Percentiles rank a stretch among this genome's conserved stretches.
phyloP scores from a whole-genome alignment of 441 rosid genomes.

The Sinapis alba region DNA sequence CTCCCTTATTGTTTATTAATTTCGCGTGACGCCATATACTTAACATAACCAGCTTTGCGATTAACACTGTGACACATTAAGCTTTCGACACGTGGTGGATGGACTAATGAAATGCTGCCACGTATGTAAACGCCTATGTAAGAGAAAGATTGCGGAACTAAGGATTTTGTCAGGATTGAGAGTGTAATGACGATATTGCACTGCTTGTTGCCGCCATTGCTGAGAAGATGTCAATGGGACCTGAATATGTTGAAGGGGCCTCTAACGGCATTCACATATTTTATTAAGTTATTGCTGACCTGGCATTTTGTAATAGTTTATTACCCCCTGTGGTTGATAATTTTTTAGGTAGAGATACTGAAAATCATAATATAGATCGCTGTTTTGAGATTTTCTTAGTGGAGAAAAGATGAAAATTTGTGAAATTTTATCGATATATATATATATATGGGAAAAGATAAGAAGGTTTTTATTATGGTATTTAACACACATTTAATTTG shows the following conservation, averaged over 20 bases:
- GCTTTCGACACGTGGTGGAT: background rate
- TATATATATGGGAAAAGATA: no score
- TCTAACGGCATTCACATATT: slow-evolving; percentile 13
- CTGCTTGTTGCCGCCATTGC: slow-evolving; percentile 13
- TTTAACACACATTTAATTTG: background rate
- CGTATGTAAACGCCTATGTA: slow-evolving; percentile 19
- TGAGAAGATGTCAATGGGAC: background rate
- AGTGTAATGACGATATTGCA: background rate
- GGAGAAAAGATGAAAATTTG: background rate
- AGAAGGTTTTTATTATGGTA: no score
- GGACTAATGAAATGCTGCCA: background rate
- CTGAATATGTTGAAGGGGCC: background rate
- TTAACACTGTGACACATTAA: background rate
- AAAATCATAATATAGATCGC: background rate
- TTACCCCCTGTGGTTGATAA: background rate
- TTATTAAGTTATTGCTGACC: background rate
- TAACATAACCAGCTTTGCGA: slow-evolving; percentile 11
- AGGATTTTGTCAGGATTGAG: slow-evolving; percentile 19
- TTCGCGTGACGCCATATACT: slow-evolving; percentile 30
- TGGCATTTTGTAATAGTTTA: background rate
- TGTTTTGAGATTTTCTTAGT: background rate
- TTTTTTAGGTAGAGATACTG: background rate
- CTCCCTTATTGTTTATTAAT: slow-evolving; percentile 25
- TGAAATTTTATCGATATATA: no score
- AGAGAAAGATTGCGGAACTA: background rate